Evolutionary conservation across 768 basidiomycete genomes (phyloP), one percentile per base, ranked within the genome.

Genomic region (Sistotremastrum suecicum): DNA sequence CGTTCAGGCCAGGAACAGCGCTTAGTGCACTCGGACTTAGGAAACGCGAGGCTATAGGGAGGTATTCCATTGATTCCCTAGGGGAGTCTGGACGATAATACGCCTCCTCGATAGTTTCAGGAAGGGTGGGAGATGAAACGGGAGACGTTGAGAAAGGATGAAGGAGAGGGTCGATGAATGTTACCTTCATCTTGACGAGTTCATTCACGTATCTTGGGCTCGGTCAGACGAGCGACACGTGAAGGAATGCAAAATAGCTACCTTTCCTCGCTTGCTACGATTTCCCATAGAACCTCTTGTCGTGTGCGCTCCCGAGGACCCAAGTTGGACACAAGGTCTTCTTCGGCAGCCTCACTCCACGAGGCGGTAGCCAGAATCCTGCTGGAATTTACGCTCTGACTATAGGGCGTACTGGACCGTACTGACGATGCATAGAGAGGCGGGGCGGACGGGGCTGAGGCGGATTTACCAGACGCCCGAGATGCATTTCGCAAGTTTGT

Each of bases 261-360:
- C 87, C 91, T 78, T 61, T 97, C 90, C 65, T 97, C 92, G 53
- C 87, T 90, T 32, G 85, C 83, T 42, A 97, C 90, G 53, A 97
- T 97, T 67, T 97, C 92, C 69, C 89, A 95, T 30, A 97, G 63
- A 5, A 97, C 92, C 65, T 97, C 92, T 62, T 97, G 92, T 44
- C 92, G 76, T 36, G 92, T 95, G 48, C 92, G 77, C 60, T 97
- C 92, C 49, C 88, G 78, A 39, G 88, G 80, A n/a, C 90, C 88
- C 34, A 97, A 69, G 58, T 97, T 89, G 39, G 81, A 80, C 12
- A 97, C 86, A 38, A 97, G 76, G 62, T 97, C 92, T 46, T 87
- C 89, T 60, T 92, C 90, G 7, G 91, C 88, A 51, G 82, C 83
- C 60, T 94, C 87, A 57, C 88, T 92, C 92, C 92, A 97, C 12